These are phyloP conservation scores for Ephemerocybe angulata DNA, from an alignment of 768 basidiomycete genomes.

Conservation along the genomic window DNA sequence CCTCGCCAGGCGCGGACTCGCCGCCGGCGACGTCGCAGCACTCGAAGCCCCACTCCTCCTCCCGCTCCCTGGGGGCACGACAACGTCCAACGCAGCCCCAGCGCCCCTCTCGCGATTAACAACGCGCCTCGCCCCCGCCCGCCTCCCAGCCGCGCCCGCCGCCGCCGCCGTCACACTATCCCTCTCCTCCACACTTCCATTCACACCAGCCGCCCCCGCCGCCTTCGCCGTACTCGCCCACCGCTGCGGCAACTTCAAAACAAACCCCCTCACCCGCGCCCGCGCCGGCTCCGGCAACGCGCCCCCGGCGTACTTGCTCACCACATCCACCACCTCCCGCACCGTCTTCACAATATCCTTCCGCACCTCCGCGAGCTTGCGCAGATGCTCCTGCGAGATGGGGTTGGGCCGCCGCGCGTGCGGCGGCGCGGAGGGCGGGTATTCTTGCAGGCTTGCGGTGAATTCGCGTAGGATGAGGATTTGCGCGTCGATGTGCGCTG, in stretches of 20 bases:
- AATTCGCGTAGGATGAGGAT: constrained; percentile 82
- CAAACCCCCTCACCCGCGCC: constrained; percentile 67
- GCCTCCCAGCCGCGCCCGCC: constrained; percentile 27
- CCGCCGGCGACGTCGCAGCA: constrained; percentile 7
- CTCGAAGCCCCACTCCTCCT: constrained; percentile 27
- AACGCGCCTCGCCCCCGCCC: constrained; percentile 25
- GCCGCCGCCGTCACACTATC: constrained; percentile 32
- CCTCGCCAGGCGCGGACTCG: constrained; percentile 12
- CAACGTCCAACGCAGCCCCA: constrained; percentile 1
- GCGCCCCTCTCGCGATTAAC: constrained; percentile 12
- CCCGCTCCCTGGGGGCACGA: too few relatives aligned
- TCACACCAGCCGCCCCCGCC: constrained; percentile 19
- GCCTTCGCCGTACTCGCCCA: constrained; percentile 65
- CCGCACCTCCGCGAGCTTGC: constrained; percentile 70
- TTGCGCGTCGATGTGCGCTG: constrained; percentile 81
- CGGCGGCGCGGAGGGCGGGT: constrained; percentile 30
- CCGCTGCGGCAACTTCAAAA: constrained; percentile 75
- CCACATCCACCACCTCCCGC: constrained; percentile 83
- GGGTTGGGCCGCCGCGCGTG: constrained; percentile 26
- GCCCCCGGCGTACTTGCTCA: constrained; percentile 80
- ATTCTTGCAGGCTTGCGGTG: constrained; percentile 64
- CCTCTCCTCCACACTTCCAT: constrained; percentile 15
- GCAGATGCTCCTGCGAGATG: constrained; percentile 47
- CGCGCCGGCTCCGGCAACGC: constrained; percentile 85
- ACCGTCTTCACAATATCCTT: constrained; percentile 86